Conservation (phyloP, 257 asterid species). For the Craterostigma plantagineum region DNA sequence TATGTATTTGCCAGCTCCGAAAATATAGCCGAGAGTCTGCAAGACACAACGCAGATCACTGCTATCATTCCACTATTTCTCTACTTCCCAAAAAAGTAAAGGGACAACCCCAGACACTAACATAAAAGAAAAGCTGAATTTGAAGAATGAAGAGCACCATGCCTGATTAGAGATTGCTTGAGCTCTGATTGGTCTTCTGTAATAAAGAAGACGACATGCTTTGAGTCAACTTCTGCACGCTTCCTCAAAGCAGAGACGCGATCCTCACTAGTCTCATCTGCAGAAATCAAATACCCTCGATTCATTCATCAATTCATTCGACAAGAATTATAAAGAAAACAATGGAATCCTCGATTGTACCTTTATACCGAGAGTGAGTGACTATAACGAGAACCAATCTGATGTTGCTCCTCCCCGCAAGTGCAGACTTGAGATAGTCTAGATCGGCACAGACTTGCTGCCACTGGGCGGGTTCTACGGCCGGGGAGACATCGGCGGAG, state of each 20-base stretch:
- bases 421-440: conserved; percentile 64
- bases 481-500: conserved; percentile 33
- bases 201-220: conserved; percentile 43
- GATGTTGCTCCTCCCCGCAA: conserved; percentile 54
- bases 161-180: conserved; percentile 74
- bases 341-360: conserved; percentile 5
- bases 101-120: not conserved
- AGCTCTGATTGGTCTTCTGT: conserved; percentile 48
- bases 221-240: conserved; percentile 84
- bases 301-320: not conserved
- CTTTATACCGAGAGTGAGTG: conserved; percentile 37
- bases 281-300: conserved; percentile 3
- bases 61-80: not conserved
- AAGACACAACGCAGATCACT: not conserved
- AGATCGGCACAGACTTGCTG: conserved; percentile 87
- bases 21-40: conserved; percentile 56
- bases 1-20: conserved; percentile 56
- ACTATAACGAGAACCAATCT: conserved; percentile 75
- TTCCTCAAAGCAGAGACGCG: conserved; percentile 81
- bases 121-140: too few relatives aligned
- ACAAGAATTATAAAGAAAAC: not conserved
- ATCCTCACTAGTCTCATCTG: conserved; percentile 86
- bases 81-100: not conserved
- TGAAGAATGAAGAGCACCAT: conserved; percentile 17
- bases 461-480: conserved; percentile 93